Percentiles rank a stretch among this genome's conserved stretches.
phyloP scores from a whole-genome alignment of 2,329 filamentous ascomycete genomes.

The Aspergillus japonicus region DNA sequence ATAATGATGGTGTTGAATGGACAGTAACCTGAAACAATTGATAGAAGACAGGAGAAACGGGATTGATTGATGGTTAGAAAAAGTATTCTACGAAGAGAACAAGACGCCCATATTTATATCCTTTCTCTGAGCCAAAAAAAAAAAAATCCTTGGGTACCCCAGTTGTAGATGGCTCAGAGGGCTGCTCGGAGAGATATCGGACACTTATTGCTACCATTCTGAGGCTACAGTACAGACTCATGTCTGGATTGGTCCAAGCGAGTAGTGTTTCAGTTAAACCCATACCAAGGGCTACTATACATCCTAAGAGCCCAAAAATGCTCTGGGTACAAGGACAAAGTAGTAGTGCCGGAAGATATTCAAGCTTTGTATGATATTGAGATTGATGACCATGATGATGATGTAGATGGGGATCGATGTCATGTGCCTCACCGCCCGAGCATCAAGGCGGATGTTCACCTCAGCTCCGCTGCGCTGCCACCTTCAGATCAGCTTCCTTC shows the following conservation, averaged over 20 bases:
- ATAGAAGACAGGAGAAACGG: neutral
- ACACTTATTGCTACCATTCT: constrained; percentile 22
- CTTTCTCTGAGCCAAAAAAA: neutral
- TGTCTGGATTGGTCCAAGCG: neutral
- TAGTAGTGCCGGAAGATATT: neutral
- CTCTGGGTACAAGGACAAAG: neutral
- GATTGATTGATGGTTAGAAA: neutral
- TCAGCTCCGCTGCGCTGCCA: constrained; percentile 10
- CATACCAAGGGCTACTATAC: neutral
- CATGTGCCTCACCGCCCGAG: constrained; percentile 26
- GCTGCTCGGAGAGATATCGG: constrained; percentile 34
- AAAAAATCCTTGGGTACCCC: neutral
- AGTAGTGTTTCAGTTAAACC: neutral
- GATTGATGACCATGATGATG: neutral
- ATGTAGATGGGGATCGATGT: constrained; percentile 9
- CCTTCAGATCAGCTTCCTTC: constrained; percentile 9
- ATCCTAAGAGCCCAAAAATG: neutral
- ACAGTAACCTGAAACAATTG: neutral
- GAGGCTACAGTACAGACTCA: neutral
- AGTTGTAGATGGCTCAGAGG: neutral
- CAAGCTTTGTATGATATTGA: neutral
- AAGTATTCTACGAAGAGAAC: neutral
- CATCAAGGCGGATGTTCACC: constrained; percentile 13
- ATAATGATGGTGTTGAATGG: constrained; percentile 17
- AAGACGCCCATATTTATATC: constrained; percentile 11